These are phyloP conservation scores for Asterophora lycoperdoides DNA, from an alignment of 768 basidiomycete species.

Conservation along the genomic window DNA sequence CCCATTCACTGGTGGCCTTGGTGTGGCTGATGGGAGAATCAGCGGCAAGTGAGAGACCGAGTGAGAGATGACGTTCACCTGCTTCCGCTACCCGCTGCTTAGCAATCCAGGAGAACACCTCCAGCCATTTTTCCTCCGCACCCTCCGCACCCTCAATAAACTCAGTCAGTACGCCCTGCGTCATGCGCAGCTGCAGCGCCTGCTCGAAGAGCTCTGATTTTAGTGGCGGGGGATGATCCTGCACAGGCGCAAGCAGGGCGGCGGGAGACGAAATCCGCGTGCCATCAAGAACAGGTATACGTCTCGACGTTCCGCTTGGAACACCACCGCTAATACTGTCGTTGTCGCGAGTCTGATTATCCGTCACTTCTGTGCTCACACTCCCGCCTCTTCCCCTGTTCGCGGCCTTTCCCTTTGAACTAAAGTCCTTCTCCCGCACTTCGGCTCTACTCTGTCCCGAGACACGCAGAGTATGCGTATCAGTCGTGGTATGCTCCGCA, in stretches of 20 bases:
- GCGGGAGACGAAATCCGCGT: slow-evolving; percentile 35
- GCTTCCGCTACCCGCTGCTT: slow-evolving; percentile 37
- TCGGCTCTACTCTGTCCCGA: background rate
- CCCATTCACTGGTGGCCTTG: slow-evolving; percentile 18
- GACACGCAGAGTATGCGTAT: background rate
- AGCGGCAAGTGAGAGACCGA: background rate
- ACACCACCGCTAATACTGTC: too few species aligned
- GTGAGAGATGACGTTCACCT: slow-evolving; percentile 7
- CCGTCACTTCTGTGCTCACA: background rate
- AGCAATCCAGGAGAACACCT: slow-evolving; percentile 84
- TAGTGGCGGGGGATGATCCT: slow-evolving; percentile 47
- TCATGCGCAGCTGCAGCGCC: slow-evolving; percentile 82
- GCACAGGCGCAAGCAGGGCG: slow-evolving; percentile 40
- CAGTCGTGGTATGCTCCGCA: background rate
- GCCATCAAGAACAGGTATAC: slow-evolving; percentile 20
- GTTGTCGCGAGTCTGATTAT: background rate
- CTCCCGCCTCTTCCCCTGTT: background rate
- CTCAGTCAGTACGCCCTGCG: slow-evolving; percentile 77
- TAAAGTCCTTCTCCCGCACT: slow-evolving; percentile 4
- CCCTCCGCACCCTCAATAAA: slow-evolving; percentile 81
- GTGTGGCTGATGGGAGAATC: slow-evolving; percentile 3
- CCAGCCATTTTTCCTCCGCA: slow-evolving; percentile 76
- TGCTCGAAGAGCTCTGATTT: slow-evolving; percentile 65
- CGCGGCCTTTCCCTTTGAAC: background rate
- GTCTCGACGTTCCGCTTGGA: background rate